Conservation (phyloP, 225 moss, liverwort and hornwort genomes). For the Pseudoscleropodium purum region DNA sequence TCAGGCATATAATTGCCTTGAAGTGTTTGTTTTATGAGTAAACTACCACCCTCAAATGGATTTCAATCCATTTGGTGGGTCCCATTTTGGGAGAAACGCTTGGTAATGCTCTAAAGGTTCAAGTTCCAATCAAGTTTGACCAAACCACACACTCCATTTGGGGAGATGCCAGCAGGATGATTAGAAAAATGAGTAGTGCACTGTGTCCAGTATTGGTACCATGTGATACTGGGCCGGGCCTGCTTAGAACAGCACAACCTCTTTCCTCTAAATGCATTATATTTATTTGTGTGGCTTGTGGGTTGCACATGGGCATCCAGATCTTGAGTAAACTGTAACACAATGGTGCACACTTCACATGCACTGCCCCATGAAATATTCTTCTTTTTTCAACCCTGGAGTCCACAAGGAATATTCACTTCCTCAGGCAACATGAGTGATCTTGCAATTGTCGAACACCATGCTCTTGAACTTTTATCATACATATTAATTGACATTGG, state of each 20-base stretch:
- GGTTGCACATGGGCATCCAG: background rate
- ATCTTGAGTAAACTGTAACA: background rate
- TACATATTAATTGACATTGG: background rate
- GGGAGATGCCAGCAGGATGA: too few relatives aligned
- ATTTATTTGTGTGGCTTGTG: background rate
- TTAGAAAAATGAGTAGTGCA: too few relatives aligned
- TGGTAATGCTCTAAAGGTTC: too few relatives aligned
- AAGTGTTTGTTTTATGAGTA: too few relatives aligned
- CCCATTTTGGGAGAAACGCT: too few relatives aligned
- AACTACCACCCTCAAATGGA: too few relatives aligned
- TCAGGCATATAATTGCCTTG: too few relatives aligned
- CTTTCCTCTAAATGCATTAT: background rate
- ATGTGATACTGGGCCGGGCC: background rate
- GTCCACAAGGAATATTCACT: background rate
- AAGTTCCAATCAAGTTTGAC: too few relatives aligned
- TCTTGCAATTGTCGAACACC: background rate
- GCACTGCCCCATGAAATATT: background rate
- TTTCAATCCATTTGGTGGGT: too few relatives aligned
- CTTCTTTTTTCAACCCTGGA: too few relatives aligned
- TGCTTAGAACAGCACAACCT: background rate
- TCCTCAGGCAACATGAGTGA: background rate
- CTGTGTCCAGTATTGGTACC: background rate
- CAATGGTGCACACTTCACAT: too few relatives aligned
- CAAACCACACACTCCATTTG: too few relatives aligned
- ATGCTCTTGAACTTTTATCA: background rate